These are phyloP conservation scores for Quercus robur DNA, from an alignment of 306 rosid genomes.

Conservation along the genomic window DNA sequence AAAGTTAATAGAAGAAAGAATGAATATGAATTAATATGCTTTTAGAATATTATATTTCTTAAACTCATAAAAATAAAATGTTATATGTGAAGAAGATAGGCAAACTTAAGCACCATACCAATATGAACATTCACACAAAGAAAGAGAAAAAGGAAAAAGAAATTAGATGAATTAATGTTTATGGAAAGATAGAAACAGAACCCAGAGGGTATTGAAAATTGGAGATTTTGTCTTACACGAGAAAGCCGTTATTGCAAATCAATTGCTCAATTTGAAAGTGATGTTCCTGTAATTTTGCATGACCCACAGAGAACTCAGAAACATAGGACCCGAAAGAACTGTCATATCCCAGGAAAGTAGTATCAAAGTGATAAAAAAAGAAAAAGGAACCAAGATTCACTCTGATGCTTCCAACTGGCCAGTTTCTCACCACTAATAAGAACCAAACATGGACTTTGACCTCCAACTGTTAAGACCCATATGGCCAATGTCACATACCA, in stretches of 20 bases:
- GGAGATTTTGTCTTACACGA: constrained; percentile 5
- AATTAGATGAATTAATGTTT: neutral
- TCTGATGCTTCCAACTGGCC: constrained; percentile 41
- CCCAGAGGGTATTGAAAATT: neutral
- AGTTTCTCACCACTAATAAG: neutral
- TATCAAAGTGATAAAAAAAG: neutral
- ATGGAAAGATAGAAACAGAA: neutral
- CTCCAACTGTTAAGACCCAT: neutral
- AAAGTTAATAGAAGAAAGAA: neutral
- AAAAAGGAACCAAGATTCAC: constrained; percentile 12
- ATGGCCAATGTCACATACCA: neutral
- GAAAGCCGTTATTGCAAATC: constrained; percentile 12
- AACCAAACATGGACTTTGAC: neutral
- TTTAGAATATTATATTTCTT: neutral
- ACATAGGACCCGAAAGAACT: neutral
- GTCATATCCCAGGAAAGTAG: neutral
- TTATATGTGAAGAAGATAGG: no score
- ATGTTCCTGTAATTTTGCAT: constrained; percentile 2
- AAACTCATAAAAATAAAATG: neutral
- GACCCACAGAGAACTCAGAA: constrained; percentile 7
- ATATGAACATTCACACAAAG: neutral
- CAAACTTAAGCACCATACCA: neutral
- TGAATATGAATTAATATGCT: neutral
- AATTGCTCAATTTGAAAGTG: constrained; percentile 11
- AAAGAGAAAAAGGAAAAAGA: neutral